Base-by-base conservation (phyloP, 352 stramenopile species). In the Phytophthora brassicae region DNA sequence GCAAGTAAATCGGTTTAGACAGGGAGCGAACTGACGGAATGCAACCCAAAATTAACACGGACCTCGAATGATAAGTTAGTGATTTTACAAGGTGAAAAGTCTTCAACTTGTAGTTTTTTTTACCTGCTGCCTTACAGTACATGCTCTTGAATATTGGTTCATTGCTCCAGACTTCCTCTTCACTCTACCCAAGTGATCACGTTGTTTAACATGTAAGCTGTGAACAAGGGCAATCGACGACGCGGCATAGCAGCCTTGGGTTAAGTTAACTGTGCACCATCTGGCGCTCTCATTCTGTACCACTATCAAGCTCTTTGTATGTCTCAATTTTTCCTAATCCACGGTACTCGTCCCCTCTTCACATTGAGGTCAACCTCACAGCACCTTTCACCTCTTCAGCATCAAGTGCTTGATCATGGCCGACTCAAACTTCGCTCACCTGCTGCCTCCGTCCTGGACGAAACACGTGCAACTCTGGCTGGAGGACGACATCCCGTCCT, bases 401-500 rank as follows among this genome's bases (percentile, higher is more conserved):
- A 53, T 46, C 24, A 50, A 66, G 29, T n/a, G n/a, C n/a, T n/a
- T n/a, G n/a, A n/a, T n/a, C 64, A 74, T 72, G 64, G 41, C 62
- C 56, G 61, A 84, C 5, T 29, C 48, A 11, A 61, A 70, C 60
- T 77, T 90, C 43, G 78, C 83, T 50, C 75, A 90, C 66, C 59
- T 92, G 20, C 62, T 94, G 24, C 85, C 85, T 14, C 83, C 85
- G 11, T 81, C 83, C 28, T 94, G 85, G 85, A 90, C 91, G 68
- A 90, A 89, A 60, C 74, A 94, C 68, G 88, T 97, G 46, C 81
- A 93, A 61, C 73, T 89, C n/a, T 99, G 96, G 95, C 77, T 99
- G 2, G 79, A 97, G 65, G 95, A 99, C 64, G 97, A 99, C 78
- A 97, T 98, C 49, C 97, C 96, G 19, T 92, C 79, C 42, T 98